These are phyloP conservation scores for Ceratobasidium sp. DNA, from an alignment of 1,284 basidiomycete genomes.

Conservation along the genomic window DNA sequence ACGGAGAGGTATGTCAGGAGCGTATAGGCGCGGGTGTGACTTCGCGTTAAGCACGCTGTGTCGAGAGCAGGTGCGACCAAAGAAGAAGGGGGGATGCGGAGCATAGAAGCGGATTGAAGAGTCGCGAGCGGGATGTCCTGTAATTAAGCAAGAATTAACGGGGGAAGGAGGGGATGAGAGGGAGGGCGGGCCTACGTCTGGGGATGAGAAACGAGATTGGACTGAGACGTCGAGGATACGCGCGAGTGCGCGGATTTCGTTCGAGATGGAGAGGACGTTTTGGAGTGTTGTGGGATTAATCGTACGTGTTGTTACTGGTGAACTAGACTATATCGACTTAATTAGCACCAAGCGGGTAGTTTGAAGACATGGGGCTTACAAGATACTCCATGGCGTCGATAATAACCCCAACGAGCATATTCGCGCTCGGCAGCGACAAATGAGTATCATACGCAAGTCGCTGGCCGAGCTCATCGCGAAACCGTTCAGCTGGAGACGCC, in stretches of 20 bases:
- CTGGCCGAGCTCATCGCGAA: conserved; percentile 27
- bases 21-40: neutral
- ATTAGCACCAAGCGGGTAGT: too few species aligned
- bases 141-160: too few species aligned
- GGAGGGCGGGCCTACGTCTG: neutral
- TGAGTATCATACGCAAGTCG: conserved; percentile 19
- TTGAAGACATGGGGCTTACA: too few species aligned
- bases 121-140: conserved; percentile 1
- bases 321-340: neutral
- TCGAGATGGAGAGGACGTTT: conserved; percentile 24
- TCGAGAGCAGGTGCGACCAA: neutral
- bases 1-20: conserved; percentile 23
- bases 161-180: too few species aligned
- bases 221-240: conserved; percentile 12
- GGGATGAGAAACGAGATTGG: neutral
- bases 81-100: neutral
- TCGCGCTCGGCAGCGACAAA: conserved; percentile 21
- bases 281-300: conserved; percentile 17
- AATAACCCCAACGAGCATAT: conserved; percentile 25
- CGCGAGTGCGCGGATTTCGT: conserved; percentile 3
- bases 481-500: conserved; percentile 16
- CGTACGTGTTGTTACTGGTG: neutral
- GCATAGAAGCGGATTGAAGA: conserved; percentile 8
- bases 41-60: neutral
- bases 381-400: conserved; percentile 22